These are phyloP conservation scores for Shiraia sp. DNA, from an alignment of 2,329 filamentous ascomycete genomes.

Conservation along the genomic window DNA sequence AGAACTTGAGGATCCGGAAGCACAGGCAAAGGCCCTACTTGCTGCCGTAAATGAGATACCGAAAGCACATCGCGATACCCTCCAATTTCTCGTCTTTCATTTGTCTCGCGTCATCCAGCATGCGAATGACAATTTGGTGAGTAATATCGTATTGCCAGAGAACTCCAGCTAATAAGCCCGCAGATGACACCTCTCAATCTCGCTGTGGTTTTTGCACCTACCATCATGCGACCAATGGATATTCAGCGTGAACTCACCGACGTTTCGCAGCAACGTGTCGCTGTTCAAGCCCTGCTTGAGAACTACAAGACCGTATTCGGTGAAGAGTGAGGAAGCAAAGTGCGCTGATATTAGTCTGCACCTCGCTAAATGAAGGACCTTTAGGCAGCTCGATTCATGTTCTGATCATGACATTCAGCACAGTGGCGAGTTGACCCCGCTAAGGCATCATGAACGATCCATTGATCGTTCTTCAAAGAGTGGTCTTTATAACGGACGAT, in stretches of 20 bases:
- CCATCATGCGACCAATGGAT: slow-evolving; percentile 89
- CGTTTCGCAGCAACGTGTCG: slow-evolving; percentile 89
- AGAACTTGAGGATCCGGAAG: slow-evolving; percentile 65
- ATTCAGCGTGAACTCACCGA: slow-evolving; percentile 95
- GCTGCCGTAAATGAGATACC: slow-evolving; percentile 79
- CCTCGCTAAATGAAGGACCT: too few species aligned
- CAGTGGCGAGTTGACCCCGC: too few species aligned
- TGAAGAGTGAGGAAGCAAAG: slow-evolving; percentile 28
- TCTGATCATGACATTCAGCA: too few species aligned
- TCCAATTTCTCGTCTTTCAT: slow-evolving; percentile 95
- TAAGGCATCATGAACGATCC: too few species aligned
- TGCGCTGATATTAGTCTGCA: background rate
- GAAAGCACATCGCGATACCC: slow-evolving; percentile 79
- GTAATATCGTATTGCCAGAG: slow-evolving; percentile 33
- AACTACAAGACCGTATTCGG: slow-evolving; percentile 80
- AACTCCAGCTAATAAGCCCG: slow-evolving; percentile 14
- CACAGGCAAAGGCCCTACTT: slow-evolving; percentile 62
- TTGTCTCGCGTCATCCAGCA: slow-evolving; percentile 81
- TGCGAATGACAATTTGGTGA: slow-evolving; percentile 80
- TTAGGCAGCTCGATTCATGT: too few species aligned
- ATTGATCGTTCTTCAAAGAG: too few species aligned
- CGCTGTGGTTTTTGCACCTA: slow-evolving; percentile 95
- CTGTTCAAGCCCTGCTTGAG: slow-evolving; percentile 91
- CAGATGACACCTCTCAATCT: slow-evolving; percentile 96
- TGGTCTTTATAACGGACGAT: too few species aligned